Base-by-base conservation (phyloP, 2,329 filamentous ascomycete genomes). In the Colletotrichum paranaense region DNA sequence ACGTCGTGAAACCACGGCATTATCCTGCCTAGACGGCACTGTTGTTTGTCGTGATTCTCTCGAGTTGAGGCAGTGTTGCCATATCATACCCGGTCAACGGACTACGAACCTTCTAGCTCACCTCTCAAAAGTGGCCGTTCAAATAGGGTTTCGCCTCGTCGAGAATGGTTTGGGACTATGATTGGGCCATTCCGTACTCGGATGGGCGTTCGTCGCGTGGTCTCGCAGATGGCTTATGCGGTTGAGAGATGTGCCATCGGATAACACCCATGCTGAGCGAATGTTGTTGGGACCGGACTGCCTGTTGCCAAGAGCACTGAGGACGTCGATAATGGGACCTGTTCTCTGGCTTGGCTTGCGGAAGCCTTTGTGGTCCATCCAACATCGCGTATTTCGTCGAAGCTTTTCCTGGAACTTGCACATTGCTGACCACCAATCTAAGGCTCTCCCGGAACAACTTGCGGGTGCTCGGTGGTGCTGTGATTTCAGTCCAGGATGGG, bases 91-190 rank as follows among this genome's bases (percentile, higher is more conserved):
- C 42, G 42, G 42, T 4, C 16, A 9, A 22, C 42, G 8, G 42
- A n/a, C 19, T 5, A n/a, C 3, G 19, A 49, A 11, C 8, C 19
- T 49, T 49, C 19, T 22, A 8, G 35, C 30, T 24, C 19, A n/a
- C 14, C 12, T 12, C 42, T 1, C 42, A 35, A 7, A 24, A 16
- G 49, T 7, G 32, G 55, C 55, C 53, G 55, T 73, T 60, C 42
- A 69, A 73, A 56, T 65, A 70, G 60, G 46, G 66, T 64, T 70
- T 42, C 49, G 69, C 53, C 32, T 42, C 49, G 49, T 30, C 46
- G 16, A 16, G 58, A n/a, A 32, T 16, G 22, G 22, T 19, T 19
- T 14, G 6, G 22, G 7, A 16, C 7, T 14, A 5, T n/a, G 19
- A 66, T 60, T 71, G 68, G 68, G 12, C 16, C 26, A 19, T 22